Evolutionary conservation across 1,284 basidiomycete species (phyloP).

Genomic region (Ganoderma resinaceum): DNA sequence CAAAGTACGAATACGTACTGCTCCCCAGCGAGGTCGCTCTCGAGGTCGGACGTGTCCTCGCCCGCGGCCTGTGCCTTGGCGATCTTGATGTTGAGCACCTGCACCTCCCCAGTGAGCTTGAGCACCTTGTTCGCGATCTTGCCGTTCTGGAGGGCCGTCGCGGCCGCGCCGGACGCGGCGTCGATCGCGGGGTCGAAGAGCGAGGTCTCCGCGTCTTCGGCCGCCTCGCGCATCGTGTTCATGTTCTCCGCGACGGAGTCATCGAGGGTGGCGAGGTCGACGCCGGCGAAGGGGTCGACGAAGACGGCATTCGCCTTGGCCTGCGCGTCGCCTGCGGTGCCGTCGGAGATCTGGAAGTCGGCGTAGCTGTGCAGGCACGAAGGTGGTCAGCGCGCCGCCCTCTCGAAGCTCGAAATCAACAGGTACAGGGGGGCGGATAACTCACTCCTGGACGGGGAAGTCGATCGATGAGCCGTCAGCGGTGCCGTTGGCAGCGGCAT

Average conservation of each 20-base stretch:
- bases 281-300: conserved; percentile 47
- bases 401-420: too few species aligned
- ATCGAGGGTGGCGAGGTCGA: conserved; percentile 46
- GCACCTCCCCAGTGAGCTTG: conserved; percentile 52
- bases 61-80: conserved; percentile 48
- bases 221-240: conserved; percentile 53
- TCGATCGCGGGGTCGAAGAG: conserved; percentile 52
- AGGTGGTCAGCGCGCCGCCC: background rate
- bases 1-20: conserved; percentile 32
- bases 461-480: conserved; percentile 19
- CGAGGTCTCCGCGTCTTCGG: conserved; percentile 52
- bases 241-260: conserved; percentile 40
- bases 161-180: conserved; percentile 46
- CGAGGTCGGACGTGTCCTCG: conserved; percentile 40
- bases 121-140: conserved; percentile 63
- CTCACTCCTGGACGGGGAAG: conserved; percentile 30
- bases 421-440: background rate
- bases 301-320: conserved; percentile 52
- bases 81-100: conserved; percentile 50
- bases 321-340: conserved; percentile 48
- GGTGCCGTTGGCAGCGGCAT: conserved; percentile 6
- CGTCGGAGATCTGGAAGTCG: conserved; percentile 56
- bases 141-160: conserved; percentile 49
- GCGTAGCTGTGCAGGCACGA: conserved; percentile 40
- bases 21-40: conserved; percentile 41